Base-by-base conservation (phyloP, 2,329 filamentous ascomycete genomes). In the Fusarium musae region DNA sequence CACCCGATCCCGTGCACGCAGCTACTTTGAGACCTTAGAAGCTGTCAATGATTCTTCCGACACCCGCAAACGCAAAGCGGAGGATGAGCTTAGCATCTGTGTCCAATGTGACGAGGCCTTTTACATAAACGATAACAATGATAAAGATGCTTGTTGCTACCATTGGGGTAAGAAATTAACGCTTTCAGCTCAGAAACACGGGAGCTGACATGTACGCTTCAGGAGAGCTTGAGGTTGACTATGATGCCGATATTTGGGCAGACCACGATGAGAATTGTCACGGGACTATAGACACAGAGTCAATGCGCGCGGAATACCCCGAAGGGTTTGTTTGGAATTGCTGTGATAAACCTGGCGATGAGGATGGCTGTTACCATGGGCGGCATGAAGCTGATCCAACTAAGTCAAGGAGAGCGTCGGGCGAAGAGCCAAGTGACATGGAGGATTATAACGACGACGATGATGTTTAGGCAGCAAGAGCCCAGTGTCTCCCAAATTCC, bases 321-420 rank as follows among this genome's bases (percentile, higher is more conserved):
- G 64, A 78, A 4, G 75, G 69, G 4, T 80, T 78, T 49, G n/a
- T 43, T 5, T 79, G 74, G 72, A 39, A 34, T 15, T 79, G 78
- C 40, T 79, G 78, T 42, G 30, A 69, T 2, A 37, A 59, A 23
- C 15, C 28, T 0, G 64, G 50, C 32, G 32, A 36, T n/a, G 30
- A 66, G 6, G 4, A 1, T 3, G 77, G 77, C 6, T 79, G 77
- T 36, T 26, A 19, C 10, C 10, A 4, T 2, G 70, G 66, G 3
- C 63, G 21, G 16, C 75, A 77, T 54, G 61, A 77, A 23, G 53
- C 61, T 11, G 60, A 75, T 37, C 69, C 74, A 0, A 17, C 21
- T 4, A 58, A 49, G 23, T 74, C 67, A 9, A 74, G 56, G 17
- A 73, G 44, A 30, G 66, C 16, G 9, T 13, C 10, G 3, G 63